Evolutionary conservation across 768 basidiomycete genomes (phyloP), one percentile per base, ranked within the genome.

Genomic region (Leccinum ochraceum): DNA sequence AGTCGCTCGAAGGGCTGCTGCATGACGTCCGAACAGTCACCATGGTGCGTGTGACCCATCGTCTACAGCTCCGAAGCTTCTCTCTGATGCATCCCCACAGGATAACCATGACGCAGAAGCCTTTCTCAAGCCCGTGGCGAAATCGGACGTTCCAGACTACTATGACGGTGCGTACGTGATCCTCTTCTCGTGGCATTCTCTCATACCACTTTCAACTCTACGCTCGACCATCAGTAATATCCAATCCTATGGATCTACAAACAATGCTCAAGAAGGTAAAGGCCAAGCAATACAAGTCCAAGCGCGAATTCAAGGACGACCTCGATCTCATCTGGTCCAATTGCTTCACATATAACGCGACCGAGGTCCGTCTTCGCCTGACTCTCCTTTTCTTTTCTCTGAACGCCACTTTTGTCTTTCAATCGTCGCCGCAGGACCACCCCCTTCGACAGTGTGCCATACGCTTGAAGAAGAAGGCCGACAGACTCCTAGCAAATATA

Each of bases 251-350:
- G 97, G 97, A 99, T 78, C 80, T 98, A 49, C 87, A 87, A 62
- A 91, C 95, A 0, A 91, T 99, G 84, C 81, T 89, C 55, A 94
- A 88, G 82, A 95, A 95, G 76, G 90, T 98, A 71, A 98, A 97
- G 78, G 79, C 83, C 60, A 92, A 91, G 72, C 83, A 86, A 53
- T 98, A 97, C 83, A 95, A 95, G 76, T 92, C 88, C 32, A 98
- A 98, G 77, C 81, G 86, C 64, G 92, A 95, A 68, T 98, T 99
- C 76, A 89, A 89, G 63, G 89, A 92, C 60, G 97, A 99, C 76
- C 79, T 99, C 48, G 92, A 96, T 66, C 84, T 98, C 62, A 98
- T 99, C 66, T 99, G 97, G 97, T 86, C 86, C 51, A 99, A 98
- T 65, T 98, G 96, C 75, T 84, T 89, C 63, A 86, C 83, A 6